phyloP scores from a whole-genome alignment of 176 grass and related monocot genomes.

The Oryza glaberrima region DNA sequence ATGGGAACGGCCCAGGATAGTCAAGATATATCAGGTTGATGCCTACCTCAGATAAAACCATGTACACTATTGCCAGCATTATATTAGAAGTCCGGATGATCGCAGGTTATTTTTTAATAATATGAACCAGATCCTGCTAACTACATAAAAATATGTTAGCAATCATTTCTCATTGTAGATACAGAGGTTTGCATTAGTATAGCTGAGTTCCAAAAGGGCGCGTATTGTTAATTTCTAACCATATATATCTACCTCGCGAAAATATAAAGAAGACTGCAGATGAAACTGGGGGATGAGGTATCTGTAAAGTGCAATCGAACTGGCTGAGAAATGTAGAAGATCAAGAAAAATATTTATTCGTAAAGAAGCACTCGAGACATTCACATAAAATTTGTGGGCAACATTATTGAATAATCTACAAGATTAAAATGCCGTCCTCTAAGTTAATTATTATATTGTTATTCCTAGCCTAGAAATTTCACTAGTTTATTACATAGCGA shows the following conservation, averaged over 20 bases:
- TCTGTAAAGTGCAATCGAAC: neutral
- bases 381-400: neutral
- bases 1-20: neutral
- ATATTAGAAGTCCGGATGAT: neutral
- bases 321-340: neutral
- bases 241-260: neutral
- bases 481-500: neutral
- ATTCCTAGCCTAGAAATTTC: slow-evolving; percentile 15
- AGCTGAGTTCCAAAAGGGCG: neutral
- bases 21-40: neutral
- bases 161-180: neutral
- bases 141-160: neutral
- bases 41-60: neutral
- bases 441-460: slow-evolving; percentile 9
- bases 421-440: slow-evolving; percentile 19
- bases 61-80: neutral
- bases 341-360: neutral
- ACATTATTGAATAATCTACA: neutral
- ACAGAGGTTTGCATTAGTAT: neutral
- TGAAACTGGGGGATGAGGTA: neutral
- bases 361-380: neutral
- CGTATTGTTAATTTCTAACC: neutral
- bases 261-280: slow-evolving; percentile 9
- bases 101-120: neutral
- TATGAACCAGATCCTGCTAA: neutral